Conservation (phyloP, 306 rosid species). For the Vigna angularis region DNA sequence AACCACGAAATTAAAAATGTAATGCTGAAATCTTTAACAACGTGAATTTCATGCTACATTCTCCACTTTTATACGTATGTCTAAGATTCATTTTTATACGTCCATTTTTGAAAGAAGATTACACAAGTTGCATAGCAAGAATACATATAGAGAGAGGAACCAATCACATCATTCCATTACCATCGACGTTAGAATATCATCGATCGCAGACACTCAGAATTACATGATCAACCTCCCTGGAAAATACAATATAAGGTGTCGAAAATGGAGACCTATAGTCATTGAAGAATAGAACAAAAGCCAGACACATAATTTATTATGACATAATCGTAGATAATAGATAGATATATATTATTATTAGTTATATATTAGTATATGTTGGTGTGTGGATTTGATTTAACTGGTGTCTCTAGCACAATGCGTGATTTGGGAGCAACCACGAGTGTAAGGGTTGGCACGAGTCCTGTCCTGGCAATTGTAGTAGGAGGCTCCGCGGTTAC, state of each 20-base stretch:
- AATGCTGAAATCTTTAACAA: not conserved
- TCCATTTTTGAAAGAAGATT: not conserved
- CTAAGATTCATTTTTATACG: not conserved
- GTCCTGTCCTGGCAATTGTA: slow-evolving; percentile 48
- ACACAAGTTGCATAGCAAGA: not conserved
- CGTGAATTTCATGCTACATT: not conserved
- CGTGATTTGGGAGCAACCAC: slow-evolving; percentile 55
- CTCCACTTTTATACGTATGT: not conserved
- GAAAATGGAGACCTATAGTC: not conserved
- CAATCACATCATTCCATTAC: no score
- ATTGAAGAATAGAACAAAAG: slow-evolving; percentile 17
- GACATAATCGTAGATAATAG: not conserved
- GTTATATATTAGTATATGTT: not conserved
- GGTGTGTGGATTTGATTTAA: not conserved
- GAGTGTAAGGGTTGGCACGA: slow-evolving; percentile 54
- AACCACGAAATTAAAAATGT: no score
- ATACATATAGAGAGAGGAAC: not conserved
- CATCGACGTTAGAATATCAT: not conserved
- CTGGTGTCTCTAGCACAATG: slow-evolving; percentile 53
- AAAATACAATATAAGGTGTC: not conserved
- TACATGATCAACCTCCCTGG: not conserved
- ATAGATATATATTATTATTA: not conserved
- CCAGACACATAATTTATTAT: not conserved
- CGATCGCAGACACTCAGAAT: not conserved
- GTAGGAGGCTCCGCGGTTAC: slow-evolving; percentile 53